A percentile compares a stretch with the other conserved stretches of the same genome.
These are phyloP conservation scores for Leishmania aethiopica DNA, from an alignment of 208 protist genomes.

Conservation along the genomic window DNA sequence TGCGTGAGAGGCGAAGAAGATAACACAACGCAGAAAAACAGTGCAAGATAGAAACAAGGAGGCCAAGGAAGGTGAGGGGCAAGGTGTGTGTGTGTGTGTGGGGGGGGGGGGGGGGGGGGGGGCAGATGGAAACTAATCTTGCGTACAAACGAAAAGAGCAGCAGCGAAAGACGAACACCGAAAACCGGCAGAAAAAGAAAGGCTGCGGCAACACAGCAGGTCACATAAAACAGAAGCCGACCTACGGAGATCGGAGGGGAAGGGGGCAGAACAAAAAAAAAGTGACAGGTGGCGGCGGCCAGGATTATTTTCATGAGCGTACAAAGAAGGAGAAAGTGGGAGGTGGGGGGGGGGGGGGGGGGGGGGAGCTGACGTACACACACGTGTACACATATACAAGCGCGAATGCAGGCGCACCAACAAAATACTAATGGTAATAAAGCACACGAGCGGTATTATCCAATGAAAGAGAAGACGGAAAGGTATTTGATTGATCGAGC, in stretches of 20 bases:
- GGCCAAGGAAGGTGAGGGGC: not conserved
- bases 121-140: not conserved
- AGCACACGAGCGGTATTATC: not conserved
- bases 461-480: not conserved
- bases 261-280: not conserved
- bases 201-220: not conserved
- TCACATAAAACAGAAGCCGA: not conserved
- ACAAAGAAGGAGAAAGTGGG: not conserved
- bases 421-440: not conserved
- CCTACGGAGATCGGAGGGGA: not conserved
- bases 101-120: not conserved
- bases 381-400: not conserved
- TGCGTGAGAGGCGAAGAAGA: not conserved
- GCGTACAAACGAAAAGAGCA: not conserved
- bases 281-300: not conserved
- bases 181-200: not conserved
- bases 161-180: not conserved
- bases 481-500: not conserved
- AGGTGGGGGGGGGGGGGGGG: not conserved
- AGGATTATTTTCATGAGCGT: not conserved
- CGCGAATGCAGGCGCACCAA: not conserved
- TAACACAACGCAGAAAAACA: not conserved
- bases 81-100: not conserved
- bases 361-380: not conserved
- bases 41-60: not conserved